phyloP scores from a whole-genome alignment of 129 eudicot species.

The Flaveria ramosissima region DNA sequence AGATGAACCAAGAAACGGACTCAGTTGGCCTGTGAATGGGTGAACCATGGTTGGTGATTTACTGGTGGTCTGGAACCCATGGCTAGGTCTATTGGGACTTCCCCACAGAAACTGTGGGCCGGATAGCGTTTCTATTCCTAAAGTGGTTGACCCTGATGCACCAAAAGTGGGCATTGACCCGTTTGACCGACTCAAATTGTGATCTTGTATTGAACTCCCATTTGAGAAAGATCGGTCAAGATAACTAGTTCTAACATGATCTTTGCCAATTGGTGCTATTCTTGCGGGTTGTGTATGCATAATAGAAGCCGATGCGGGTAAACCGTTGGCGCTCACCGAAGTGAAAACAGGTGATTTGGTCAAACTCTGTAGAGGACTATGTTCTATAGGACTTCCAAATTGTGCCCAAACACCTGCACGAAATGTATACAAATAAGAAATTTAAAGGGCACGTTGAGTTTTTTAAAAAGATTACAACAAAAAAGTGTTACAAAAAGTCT shows the following conservation, averaged over 20 bases:
- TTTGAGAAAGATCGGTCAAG: constrained; percentile 45
- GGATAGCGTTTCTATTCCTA: constrained; percentile 62
- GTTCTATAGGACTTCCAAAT: constrained; percentile 63
- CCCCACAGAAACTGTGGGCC: constrained; percentile 86
- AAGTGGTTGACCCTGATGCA: constrained; percentile 53
- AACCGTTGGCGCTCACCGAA: constrained; percentile 46
- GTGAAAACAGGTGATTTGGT: constrained; percentile 58
- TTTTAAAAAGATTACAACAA: background rate
- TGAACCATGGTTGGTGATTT: constrained; percentile 46
- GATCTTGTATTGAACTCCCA: constrained; percentile 55
- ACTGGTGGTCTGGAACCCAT: constrained; percentile 25
- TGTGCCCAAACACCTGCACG: constrained; percentile 61
- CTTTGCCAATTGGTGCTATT: constrained; percentile 71
- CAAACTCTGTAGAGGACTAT: constrained; percentile 49
- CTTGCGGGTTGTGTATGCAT: constrained; percentile 50
- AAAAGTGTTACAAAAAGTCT: constrained; percentile 3
- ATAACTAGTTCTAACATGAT: constrained; percentile 41
- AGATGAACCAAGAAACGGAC: constrained; percentile 43
- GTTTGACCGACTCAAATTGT: constrained; percentile 37
- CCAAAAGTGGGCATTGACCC: constrained; percentile 52
- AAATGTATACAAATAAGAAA: background rate
- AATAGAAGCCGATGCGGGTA: constrained; percentile 64
- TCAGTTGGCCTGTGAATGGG: constrained; percentile 40
- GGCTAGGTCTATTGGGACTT: constrained; percentile 45
- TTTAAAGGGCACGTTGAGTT: background rate